A percentile compares a stretch with the other conserved stretches of the same genome.
These are phyloP conservation scores for Dryas integrifolia DNA, from an alignment of 331 rosid genomes.

Conservation along the genomic window DNA sequence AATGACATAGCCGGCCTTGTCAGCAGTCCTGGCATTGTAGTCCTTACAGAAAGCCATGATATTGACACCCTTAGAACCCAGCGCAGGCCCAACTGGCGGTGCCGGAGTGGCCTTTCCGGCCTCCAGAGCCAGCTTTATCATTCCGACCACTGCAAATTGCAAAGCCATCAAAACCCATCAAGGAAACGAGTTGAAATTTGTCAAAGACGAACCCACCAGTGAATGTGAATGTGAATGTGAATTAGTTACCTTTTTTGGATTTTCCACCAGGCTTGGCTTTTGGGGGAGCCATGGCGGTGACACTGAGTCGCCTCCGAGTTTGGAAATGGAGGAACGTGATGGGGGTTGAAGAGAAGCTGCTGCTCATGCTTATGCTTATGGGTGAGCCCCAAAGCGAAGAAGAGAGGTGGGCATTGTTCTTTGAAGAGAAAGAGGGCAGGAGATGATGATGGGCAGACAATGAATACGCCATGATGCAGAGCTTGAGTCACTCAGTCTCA, in stretches of 20 bases:
- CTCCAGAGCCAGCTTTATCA: constrained; percentile 91
- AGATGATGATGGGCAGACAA: neutral
- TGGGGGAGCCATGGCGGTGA: constrained; percentile 93
- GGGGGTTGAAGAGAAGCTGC: constrained; percentile 38
- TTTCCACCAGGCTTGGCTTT: constrained; percentile 90
- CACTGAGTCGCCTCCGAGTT: constrained; percentile 46
- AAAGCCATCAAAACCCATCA: neutral
- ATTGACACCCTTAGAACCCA: constrained; percentile 96
- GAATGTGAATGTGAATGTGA: neutral
- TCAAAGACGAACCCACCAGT: neutral
- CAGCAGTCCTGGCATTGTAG: constrained; percentile 92
- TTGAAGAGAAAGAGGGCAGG: constrained; percentile 13
- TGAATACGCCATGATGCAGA: constrained; percentile 13
- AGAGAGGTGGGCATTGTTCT: constrained; percentile 22
- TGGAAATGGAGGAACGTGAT: constrained; percentile 28
- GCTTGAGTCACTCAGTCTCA: neutral
- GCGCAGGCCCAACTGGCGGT: constrained; percentile 99
- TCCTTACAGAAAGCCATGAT: constrained; percentile 98
- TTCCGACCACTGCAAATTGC: constrained; percentile 60
- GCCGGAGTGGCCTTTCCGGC: constrained; percentile 99
- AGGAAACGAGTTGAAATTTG: neutral
- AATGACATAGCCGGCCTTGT: constrained; percentile 89
- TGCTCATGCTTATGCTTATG: constrained; percentile 2
- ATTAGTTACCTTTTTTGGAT: constrained; percentile 64
- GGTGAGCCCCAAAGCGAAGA: constrained; percentile 53